phyloP scores from a whole-genome alignment of 352 stramenopile genomes.

The Pilasporangium apinafurcum region DNA sequence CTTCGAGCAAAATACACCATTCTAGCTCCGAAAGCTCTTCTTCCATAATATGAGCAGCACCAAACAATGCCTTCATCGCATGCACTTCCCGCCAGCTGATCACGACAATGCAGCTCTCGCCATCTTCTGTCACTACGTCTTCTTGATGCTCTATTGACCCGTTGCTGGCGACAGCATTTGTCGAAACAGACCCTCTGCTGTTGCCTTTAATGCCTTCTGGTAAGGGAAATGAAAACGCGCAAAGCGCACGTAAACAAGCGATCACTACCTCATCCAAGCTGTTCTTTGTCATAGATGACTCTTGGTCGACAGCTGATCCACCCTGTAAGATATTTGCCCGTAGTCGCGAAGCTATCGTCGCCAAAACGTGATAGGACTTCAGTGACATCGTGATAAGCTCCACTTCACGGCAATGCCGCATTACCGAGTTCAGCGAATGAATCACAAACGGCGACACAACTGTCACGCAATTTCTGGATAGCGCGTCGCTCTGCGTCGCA shows the following conservation, averaged over 20 bases:
- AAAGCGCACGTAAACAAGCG: conserved; percentile 62
- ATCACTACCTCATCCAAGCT: conserved; percentile 73
- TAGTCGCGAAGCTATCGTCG: conserved; percentile 64
- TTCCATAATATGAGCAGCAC: conserved; percentile 81
- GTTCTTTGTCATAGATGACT: conserved; percentile 65
- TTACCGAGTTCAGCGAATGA: conserved; percentile 66
- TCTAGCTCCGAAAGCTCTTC: conserved; percentile 70
- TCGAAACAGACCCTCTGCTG: conserved; percentile 19
- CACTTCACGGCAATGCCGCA: conserved; percentile 76
- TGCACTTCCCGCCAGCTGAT: conserved; percentile 82
- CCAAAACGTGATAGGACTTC: conserved; percentile 80
- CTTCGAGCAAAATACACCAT: conserved; percentile 71
- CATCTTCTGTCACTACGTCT: conserved; percentile 40
- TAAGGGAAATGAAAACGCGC: conserved; percentile 74
- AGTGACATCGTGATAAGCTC: conserved; percentile 78
- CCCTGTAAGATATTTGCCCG: conserved; percentile 42
- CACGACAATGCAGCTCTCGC: conserved; percentile 52
- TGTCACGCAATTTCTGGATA: conserved; percentile 54
- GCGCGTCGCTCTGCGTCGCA: conserved; percentile 30
- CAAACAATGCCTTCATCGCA: conserved; percentile 85
- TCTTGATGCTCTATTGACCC: conserved; percentile 21
- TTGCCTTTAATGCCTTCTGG: conserved; percentile 54
- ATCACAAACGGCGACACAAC: conserved; percentile 63
- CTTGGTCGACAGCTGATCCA: conserved; percentile 22
- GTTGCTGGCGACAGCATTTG: conserved; percentile 6